phyloP scores from a whole-genome alignment of 208 protist genomes.

The Acanthamoeba divionensis region DNA sequence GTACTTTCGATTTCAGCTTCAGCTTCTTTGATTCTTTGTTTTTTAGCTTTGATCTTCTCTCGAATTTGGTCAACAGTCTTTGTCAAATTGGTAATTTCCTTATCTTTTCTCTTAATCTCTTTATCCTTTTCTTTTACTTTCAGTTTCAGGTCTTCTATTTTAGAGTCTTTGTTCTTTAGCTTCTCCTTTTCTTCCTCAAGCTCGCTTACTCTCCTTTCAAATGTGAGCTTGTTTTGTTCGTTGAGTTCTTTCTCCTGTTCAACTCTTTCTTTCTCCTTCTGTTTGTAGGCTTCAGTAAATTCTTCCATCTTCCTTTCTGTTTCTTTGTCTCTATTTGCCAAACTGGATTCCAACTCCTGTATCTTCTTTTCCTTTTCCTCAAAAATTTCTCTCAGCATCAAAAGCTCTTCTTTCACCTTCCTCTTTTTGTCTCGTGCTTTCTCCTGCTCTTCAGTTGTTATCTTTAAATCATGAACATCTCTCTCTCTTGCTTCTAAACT shows the following conservation, averaged over 20 bases:
- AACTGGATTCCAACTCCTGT: neutral
- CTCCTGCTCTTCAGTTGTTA: too few species aligned
- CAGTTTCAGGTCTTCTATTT: too few species aligned
- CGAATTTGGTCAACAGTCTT: too few species aligned
- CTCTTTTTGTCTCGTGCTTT: neutral
- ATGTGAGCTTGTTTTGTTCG: neutral
- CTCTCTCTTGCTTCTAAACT: too few species aligned
- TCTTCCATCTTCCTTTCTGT: neutral
- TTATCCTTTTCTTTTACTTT: too few species aligned
- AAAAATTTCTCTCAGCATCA: neutral
- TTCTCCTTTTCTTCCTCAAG: neutral
- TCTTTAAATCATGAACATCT: too few species aligned
- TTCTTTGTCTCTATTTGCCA: neutral
- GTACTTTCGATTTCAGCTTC: too few species aligned
- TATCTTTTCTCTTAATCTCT: too few species aligned
- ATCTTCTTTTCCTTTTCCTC: neutral
- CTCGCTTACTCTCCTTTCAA: neutral
- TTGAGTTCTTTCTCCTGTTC: neutral
- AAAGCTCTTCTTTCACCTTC: neutral
- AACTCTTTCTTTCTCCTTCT: neutral
- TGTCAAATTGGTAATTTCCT: too few species aligned
- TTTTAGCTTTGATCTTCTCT: too few species aligned
- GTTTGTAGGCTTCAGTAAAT: neutral
- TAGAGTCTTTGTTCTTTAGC: neutral
- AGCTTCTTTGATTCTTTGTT: too few species aligned